These are phyloP conservation scores for Trypanosoma conorhini DNA, from an alignment of 208 protist genomes.

Conservation along the genomic window DNA sequence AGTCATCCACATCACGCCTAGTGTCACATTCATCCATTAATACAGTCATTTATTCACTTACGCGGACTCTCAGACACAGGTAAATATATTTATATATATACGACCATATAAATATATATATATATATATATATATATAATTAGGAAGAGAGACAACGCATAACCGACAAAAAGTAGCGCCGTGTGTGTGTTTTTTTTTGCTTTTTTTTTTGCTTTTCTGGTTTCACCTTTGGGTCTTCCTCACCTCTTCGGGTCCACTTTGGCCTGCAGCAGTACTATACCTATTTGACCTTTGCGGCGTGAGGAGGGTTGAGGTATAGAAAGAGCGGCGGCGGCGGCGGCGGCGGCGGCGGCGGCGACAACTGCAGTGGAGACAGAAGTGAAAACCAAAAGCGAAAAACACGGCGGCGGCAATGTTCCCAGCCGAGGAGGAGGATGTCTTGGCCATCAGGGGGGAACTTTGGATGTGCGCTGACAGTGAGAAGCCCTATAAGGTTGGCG, in stretches of 20 bases:
- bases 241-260: not conserved
- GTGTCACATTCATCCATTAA: not conserved
- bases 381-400: constrained; percentile 5
- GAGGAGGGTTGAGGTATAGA: not conserved
- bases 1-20: not conserved
- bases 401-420: no score
- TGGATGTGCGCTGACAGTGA: constrained; percentile 76
- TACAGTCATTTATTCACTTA: not conserved
- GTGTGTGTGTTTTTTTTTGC: no score
- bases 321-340: not conserved
- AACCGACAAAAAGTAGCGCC: not conserved
- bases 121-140: constrained; percentile 1
- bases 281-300: not conserved
- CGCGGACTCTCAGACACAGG: no score
- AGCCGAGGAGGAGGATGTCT: constrained; percentile 39
- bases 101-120: no score
- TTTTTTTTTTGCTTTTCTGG: no score
- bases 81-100: not conserved
- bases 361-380: not conserved
- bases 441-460: constrained; percentile 75
- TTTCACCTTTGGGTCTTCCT: no score
- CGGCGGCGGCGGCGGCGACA: not conserved
- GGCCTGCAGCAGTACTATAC: not conserved
- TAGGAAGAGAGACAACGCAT: not conserved
- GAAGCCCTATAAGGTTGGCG: constrained; percentile 63